Percentiles rank a stretch among this genome's conserved stretches.
Evolutionary conservation across 1,284 basidiomycete genomes (phyloP).

Genomic region (Mycosarcoma maydis): DNA sequence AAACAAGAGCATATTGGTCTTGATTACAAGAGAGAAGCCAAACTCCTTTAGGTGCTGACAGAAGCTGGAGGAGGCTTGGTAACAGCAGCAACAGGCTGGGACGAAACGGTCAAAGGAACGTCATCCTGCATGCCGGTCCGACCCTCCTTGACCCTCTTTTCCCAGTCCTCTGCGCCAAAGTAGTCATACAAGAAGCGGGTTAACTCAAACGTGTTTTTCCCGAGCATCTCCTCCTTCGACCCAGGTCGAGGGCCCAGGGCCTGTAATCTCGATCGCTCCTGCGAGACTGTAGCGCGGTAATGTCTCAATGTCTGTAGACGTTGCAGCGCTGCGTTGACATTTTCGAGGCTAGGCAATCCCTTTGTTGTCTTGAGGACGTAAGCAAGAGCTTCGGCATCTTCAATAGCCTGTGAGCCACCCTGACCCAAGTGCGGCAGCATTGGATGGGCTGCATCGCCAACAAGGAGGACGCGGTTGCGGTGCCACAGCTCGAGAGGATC

Average conservation of each 20-base stretch:
- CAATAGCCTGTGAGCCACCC: conserved; percentile 31
- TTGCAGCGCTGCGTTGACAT: conserved; percentile 36
- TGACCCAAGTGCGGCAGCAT: conserved; percentile 40
- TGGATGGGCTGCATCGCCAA: conserved; percentile 66
- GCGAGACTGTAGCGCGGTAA: conserved; percentile 54
- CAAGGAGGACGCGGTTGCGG: conserved; percentile 55
- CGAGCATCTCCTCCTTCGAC: conserved; percentile 14
- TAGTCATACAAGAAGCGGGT: conserved; percentile 55
- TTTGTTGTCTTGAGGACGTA: conserved; percentile 13
- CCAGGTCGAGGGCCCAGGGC: conserved; percentile 27
- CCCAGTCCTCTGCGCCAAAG: conserved; percentile 57
- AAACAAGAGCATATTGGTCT: no score
- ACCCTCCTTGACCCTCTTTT: conserved; percentile 70
- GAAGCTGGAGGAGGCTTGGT: background rate
- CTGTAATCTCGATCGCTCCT: conserved; percentile 54
- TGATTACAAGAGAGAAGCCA: no score
- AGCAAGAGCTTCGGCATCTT: conserved; percentile 35
- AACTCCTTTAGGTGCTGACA: background rate
- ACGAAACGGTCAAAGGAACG: background rate
- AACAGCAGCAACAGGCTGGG: background rate
- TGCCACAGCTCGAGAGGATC: conserved; percentile 59
- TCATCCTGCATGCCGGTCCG: conserved; percentile 69
- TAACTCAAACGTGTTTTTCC: conserved; percentile 48
- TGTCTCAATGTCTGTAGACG: conserved; percentile 48
- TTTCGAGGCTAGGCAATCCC: background rate